phyloP scores from a whole-genome alignment of 2,329 filamentous ascomycete species.

The Trematosphaeria pertusa region DNA sequence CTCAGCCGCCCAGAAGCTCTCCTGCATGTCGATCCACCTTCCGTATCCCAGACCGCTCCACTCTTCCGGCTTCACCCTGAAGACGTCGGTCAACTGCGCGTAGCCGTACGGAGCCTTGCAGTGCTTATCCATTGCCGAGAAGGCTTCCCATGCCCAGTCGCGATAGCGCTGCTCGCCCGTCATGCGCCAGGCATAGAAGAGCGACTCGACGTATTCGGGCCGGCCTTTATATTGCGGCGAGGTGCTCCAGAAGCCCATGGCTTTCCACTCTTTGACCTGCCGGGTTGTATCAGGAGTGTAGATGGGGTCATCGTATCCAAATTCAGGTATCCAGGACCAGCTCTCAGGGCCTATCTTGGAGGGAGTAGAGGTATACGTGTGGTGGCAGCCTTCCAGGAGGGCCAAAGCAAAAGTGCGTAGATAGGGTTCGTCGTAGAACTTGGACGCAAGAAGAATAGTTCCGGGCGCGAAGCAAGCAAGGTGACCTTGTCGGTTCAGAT shows the following conservation, averaged over 20 bases:
- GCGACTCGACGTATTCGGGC: constrained; percentile 49
- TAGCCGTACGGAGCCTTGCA: constrained; percentile 50
- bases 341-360: constrained; percentile 48
- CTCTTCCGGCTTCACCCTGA: constrained; percentile 23
- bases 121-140: constrained; percentile 43
- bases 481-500: constrained; percentile 49
- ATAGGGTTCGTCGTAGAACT: constrained; percentile 38
- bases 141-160: constrained; percentile 53
- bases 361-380: constrained; percentile 46
- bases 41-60: constrained; percentile 26
- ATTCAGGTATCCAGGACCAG: constrained; percentile 49
- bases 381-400: constrained; percentile 50
- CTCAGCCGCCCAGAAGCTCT: constrained; percentile 50
- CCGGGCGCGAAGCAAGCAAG: constrained; percentile 51
- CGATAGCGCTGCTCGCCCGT: constrained; percentile 49
- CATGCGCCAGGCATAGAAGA: constrained; percentile 52
- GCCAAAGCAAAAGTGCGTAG: constrained; percentile 47
- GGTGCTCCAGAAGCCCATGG: constrained; percentile 43
- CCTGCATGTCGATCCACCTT: constrained; percentile 46
- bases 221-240: constrained; percentile 44
- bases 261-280: constrained; percentile 35
- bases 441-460: constrained; percentile 48
- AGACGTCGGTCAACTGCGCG: constrained; percentile 48
- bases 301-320: constrained; percentile 39
- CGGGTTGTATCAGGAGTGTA: constrained; percentile 37